Base-by-base conservation (phyloP, 192 early-diverging fungal species). In the Coemansia sp. region DNA sequence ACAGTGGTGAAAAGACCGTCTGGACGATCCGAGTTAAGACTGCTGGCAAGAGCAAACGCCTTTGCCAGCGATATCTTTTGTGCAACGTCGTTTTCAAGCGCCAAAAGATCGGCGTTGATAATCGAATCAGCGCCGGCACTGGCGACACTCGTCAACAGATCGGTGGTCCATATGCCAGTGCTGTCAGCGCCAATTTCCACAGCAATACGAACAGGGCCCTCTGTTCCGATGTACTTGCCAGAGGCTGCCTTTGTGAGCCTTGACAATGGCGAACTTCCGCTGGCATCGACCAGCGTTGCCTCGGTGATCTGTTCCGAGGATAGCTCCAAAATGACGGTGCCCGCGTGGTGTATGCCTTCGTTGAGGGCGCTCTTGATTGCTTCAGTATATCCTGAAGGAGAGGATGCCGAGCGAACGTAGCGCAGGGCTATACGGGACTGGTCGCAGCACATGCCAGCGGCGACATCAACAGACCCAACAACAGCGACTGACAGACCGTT, bases 1-100 rank as follows among this genome's bases (percentile, higher is more conserved):
- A 96, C 83, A 6, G 97, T 99, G 2, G 96, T 84, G 68, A 92
- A 88, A 53, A 99, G 83, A 2, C 90, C 93, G 74, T 98, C 97
- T n/a, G 89, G 49, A 31, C 97, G 93, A 69, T 99, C 97, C 5
- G 73, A 76, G 29, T 21, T 51, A 30, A 83, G 72, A 0, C 67
- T 63, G 16, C 68, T 74, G 31, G 49, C 74, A 6, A 70, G 61
- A 5, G 73, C 33, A 33, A 82, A 46, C 28, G 75, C 74, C 16
- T 55, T 61, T 7, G 58, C 75, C 18, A 82, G 43, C 42, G 66
- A 40, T 37, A 81, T 29, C 2, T 51, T 59, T 40, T 34, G 21
- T 16, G 21, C 58, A 1, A 45, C 28, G 35, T 70, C 64, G 33
- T 35, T 57, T 4, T 42, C 61, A 26, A 70, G 58, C 7, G 61